Percentiles rank a stretch among this genome's conserved stretches.
phyloP scores from a whole-genome alignment of 1,284 basidiomycete genomes.

The Pseudozyma pruni region DNA sequence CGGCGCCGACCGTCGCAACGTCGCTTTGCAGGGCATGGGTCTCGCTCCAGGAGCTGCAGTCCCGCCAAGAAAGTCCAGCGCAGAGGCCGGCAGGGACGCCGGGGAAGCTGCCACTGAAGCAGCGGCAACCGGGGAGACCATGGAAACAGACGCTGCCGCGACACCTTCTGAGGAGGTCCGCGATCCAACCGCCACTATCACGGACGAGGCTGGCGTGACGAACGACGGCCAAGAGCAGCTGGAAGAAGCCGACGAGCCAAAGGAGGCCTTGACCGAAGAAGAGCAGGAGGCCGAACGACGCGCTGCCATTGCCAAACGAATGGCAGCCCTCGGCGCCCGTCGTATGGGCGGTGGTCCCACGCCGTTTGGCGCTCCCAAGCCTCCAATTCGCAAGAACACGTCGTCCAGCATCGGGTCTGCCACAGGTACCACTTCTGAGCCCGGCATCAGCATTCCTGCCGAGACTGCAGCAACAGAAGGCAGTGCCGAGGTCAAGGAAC shows the following conservation, averaged over 20 bases:
- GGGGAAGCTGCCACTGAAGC: constrained; percentile 6
- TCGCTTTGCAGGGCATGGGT: constrained; percentile 51
- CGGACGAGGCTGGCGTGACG: constrained; percentile 4
- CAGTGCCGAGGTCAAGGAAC: constrained; percentile 5
- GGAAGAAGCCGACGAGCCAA: constrained; percentile 20
- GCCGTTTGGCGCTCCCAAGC: constrained; percentile 39
- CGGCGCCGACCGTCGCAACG: constrained; percentile 41
- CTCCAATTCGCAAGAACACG: constrained; percentile 24
- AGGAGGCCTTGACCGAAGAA: constrained; percentile 37
- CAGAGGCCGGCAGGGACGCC: constrained; percentile 5
- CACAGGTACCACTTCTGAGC: constrained; percentile 36
- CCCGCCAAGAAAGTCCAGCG: constrained; percentile 19
- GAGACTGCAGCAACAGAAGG: constrained; percentile 6
- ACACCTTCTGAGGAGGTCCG: not conserved
- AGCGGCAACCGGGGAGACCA: not conserved
- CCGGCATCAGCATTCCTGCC: constrained; percentile 31
- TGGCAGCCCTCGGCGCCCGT: constrained; percentile 64
- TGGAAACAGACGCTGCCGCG: not conserved
- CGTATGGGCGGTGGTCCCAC: constrained; percentile 54
- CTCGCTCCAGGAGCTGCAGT: constrained; percentile 31
- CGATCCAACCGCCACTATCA: constrained; percentile 2
- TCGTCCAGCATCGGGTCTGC: constrained; percentile 19
- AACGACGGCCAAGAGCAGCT: constrained; percentile 6
- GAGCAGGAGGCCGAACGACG: constrained; percentile 59
- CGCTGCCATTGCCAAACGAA: constrained; percentile 58